A percentile compares a stretch with the other conserved stretches of the same genome.
phyloP scores from a whole-genome alignment of 1,139 yeast genomes.

The Meyerozyma smithsonii region DNA sequence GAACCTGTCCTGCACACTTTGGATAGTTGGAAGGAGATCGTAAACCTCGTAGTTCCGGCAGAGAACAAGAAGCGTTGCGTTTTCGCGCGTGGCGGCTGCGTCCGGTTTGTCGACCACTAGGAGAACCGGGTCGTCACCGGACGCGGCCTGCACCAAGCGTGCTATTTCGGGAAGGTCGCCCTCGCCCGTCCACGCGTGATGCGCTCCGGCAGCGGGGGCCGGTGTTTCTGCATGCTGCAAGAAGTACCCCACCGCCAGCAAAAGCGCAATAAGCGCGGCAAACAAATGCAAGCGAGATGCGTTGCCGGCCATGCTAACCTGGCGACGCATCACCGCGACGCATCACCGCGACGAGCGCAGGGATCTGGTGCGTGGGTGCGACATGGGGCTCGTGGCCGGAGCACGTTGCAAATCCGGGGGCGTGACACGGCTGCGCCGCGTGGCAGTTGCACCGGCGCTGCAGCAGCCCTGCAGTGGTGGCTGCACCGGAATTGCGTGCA shows the following conservation, averaged over 20 bases:
- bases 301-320: too few species aligned
- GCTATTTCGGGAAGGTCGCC: not conserved
- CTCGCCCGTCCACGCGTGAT: not conserved
- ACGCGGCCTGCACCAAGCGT: not conserved
- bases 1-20: constrained; percentile 6
- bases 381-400: not conserved
- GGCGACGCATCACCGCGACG: too few species aligned
- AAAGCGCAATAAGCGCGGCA: not conserved
- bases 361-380: not conserved
- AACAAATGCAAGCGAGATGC: too few species aligned
- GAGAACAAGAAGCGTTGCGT: constrained; percentile 6
- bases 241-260: not conserved
- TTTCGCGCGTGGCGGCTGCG: constrained; percentile 1
- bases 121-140: too few species aligned
- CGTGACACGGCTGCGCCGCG: not conserved
- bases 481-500: too few species aligned
- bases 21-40: constrained; percentile 7
- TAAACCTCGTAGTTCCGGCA: constrained; percentile 7
- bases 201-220: too few species aligned
- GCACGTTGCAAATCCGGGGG: too few species aligned
- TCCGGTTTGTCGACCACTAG: not conserved
- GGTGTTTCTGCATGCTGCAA: too few species aligned
- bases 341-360: not conserved
- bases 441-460: too few species aligned
- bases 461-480: too few species aligned